Base-by-base conservation (phyloP, 2,329 filamentous ascomycete genomes). In the Fusarium sp. region DNA sequence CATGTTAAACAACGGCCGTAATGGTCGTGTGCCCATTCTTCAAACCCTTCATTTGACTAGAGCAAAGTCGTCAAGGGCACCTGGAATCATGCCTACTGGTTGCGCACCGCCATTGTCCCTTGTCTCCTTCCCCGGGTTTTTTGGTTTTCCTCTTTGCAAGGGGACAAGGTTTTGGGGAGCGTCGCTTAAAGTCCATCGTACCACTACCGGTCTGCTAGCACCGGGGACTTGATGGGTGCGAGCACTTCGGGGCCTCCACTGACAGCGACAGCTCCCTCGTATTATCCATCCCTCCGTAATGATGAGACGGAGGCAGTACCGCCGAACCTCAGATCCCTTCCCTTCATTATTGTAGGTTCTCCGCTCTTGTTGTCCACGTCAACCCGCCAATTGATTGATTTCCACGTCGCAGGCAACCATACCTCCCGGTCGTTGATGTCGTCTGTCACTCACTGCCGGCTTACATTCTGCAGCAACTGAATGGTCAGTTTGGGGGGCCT, bases 71-170 rank as follows among this genome's bases (percentile, higher is more conserved):
- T 34, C 23, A 48, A 39, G 58, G 56, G 52, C 54, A 54, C 41
- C 41, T 67, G 58, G 39, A 67, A 67, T 50, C n/a, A 9, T 52
- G 52, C 23, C 54, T 65, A 72, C 70, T 74, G 72, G 68, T 48
- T 34, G 8, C n/a, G 30, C 18, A 59, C 18, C 8, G 25, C 11
- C 27, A 32, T 34, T 23, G 39, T 37, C 16, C 39, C 63, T 63
- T 70, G 62, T 27, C 30, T 52, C 37, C 18, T 71, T 73, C 70
- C 73, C 73, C 72, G 59, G 69, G 43, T 75, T 75, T 74, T 75
- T 67, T 73, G 43, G 62, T 18, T 34, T 39, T 62, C 30, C 27
- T 23, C 14, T 25, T 32, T 27, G 23, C 18, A 32, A 41, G 52
- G 37, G 56, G 37, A 62, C 41, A 62, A 64, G 52, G 72, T 62